Base-by-base conservation (phyloP, 345 rosid genomes). In the Sonneratia alba region DNA sequence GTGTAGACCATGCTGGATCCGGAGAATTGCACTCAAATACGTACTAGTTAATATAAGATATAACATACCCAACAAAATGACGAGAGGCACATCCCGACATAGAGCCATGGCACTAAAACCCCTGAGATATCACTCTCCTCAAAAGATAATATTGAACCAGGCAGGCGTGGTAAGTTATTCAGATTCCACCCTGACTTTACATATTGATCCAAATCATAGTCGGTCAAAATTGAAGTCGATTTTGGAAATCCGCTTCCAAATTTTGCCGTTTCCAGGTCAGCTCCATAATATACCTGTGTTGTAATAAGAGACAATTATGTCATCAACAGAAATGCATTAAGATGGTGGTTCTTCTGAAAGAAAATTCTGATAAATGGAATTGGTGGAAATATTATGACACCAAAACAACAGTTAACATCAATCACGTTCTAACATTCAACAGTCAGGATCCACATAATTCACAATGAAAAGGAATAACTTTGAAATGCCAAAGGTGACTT, bases 241-340 rank as follows among this genome's bases (percentile, higher is more conserved):
- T 87, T 95, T 0, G 93, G 96, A 86, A 92, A 95, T 65, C 99
- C 99, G 81, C 99, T 95, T 79, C 92, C 93, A 87, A 92, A 92
- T 61, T 75, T 79, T 81, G 86, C 92, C 32, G 97, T 92, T 85
- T 95, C 96, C 82, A 95, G 75, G 83, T 95, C 99, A 81, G 97
- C 99, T 70, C 99, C 97, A 84, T 95, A 95, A 82, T 83, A 90
- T 53, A 95, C 93, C 99, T 95, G 83, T 77, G 66, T 74, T 69
- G 65, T 19, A 24, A 70, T 42, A 71, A 18, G 34, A 34, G 68
- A 51, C 4, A 69, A 38, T 24, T 61, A 11, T 13, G 43, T 12
- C 62, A 61, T 56, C 36, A n/a, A 63, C 55, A 64, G 6, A 40
- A 56, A 62, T 6, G 32, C 27, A 62, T 34, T 62, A 62, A 32